Conservation (phyloP, 345 rosid genomes). For the Turnera subulata region DNA sequence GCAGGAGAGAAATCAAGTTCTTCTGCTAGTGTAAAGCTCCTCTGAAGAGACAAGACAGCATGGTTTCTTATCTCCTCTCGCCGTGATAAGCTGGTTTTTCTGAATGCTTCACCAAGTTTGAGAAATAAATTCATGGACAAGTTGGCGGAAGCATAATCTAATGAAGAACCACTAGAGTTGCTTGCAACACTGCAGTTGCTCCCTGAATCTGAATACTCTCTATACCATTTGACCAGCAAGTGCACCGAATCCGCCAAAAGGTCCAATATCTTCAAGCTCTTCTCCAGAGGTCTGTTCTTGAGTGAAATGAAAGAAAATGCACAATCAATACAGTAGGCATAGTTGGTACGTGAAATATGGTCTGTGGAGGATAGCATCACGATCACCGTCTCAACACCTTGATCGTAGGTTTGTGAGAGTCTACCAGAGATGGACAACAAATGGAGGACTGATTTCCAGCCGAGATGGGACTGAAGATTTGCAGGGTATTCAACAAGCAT, state of each 20-base stretch:
- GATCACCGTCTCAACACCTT: constrained; percentile 66
- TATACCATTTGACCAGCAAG: constrained; percentile 54
- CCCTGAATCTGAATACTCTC: constrained; percentile 37
- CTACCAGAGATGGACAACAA: constrained; percentile 65
- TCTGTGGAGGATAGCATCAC: constrained; percentile 47
- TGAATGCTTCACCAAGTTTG: constrained; percentile 73
- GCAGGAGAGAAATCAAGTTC: constrained; percentile 62
- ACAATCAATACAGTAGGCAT: constrained; percentile 68
- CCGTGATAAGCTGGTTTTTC: constrained; percentile 72
- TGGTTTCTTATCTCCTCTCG: constrained; percentile 81
- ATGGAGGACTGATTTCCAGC: constrained; percentile 82
- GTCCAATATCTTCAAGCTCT: constrained; percentile 64
- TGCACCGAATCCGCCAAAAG: constrained; percentile 61
- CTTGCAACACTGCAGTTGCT: constrained; percentile 40
- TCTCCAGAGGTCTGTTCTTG: constrained; percentile 63
- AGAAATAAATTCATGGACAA: constrained; percentile 47
- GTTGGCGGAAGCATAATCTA: constrained; percentile 43
- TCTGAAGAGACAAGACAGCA: constrained; percentile 50
- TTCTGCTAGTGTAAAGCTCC: constrained; percentile 49
- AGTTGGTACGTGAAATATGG: constrained; percentile 48
- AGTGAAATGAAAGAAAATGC: constrained; percentile 75
- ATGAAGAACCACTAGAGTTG: constrained; percentile 50
- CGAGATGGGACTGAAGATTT: constrained; percentile 60
- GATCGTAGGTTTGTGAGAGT: constrained; percentile 65
- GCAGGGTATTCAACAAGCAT: constrained; percentile 53